Base-by-base conservation (phyloP, 2,329 filamentous ascomycete species). In the Exophiala viscosa region DNA sequence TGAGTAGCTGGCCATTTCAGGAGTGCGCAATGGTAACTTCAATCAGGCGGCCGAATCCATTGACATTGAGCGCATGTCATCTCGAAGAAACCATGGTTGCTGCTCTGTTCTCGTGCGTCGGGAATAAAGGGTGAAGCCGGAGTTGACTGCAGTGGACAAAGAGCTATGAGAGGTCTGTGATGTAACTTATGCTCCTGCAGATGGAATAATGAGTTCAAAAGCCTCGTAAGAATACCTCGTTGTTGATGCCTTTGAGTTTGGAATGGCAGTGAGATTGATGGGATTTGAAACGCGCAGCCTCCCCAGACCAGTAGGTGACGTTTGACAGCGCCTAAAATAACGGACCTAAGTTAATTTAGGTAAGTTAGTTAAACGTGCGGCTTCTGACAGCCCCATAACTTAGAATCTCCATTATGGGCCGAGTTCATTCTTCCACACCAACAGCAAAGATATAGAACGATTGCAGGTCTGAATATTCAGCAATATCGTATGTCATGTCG, bases 1-100 rank as follows among this genome's bases (percentile, higher is more conserved):
- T 41, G 70, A 69, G 50, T 57, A 58, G 34, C 39, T 52, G 35
- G 59, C 48, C 60, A 63, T 63, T 17, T 20, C 15, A 42, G 36
- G 6, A 36, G n/a, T 17, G 5, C 28, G 45, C 33, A 6, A 39
- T 23, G n/a, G 41, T 20, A 5, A n/a, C 17, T 14, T 57, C 40
- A 51, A n/a, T 50, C 47, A 45, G 47, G 54, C 36, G 50, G 50
- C 44, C 41, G 47, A 41, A n/a, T 54, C 39, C 47, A 50, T 34
- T 43, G 47, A 40, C 38, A 40, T 35, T 32, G 48, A 43, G 18
- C 18, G 14, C 20, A 28, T 31, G 44, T 57, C 54, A 57, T 57
- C 54, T 57, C 44, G 54, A 57, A 33, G 23, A 15, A 17, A 14
- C 23, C 54, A 57, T 57, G 20, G 36, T 42, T 47, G 17, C 36